Percentiles rank a stretch among this genome's conserved stretches.
These are phyloP conservation scores for Nitzschia inconspicua DNA, from an alignment of 108 stramenopile species.

Conservation along the genomic window DNA sequence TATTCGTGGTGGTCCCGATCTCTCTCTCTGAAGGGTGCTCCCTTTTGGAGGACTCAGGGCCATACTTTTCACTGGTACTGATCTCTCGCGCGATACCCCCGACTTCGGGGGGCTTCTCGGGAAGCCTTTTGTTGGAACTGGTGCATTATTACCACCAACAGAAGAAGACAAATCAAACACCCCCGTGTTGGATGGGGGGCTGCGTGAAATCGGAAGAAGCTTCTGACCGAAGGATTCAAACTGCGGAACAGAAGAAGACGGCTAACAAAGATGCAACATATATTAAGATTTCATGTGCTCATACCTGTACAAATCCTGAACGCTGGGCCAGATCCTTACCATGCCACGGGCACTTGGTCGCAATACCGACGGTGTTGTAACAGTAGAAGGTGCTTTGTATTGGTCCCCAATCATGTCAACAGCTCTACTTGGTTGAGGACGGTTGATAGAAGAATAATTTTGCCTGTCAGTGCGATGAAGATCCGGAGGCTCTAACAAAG, in stretches of 20 bases:
- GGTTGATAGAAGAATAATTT: not conserved
- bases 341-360: too few relatives aligned
- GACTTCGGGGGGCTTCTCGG: not conserved
- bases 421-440: slow-evolving; percentile 2
- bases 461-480: not conserved
- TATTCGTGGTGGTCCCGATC: not conserved
- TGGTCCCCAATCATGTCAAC: too few relatives aligned
- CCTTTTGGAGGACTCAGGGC: not conserved
- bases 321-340: too few relatives aligned
- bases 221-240: slow-evolving; percentile 1
- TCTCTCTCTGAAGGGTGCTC: not conserved
- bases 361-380: too few relatives aligned
- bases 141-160: too few relatives aligned
- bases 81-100: not conserved
- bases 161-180: not conserved
- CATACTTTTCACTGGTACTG: not conserved
- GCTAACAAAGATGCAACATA: too few relatives aligned
- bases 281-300: too few relatives aligned
- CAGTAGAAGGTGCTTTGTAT: too few relatives aligned
- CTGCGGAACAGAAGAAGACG: not conserved
- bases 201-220: slow-evolving; percentile 18
- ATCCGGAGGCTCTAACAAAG: slow-evolving; percentile 1
- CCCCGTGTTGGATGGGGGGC: slow-evolving; percentile 10
- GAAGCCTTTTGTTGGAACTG: not conserved
- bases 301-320: too few relatives aligned